Evolutionary conservation across 805 yeast genomes (phyloP).

Genomic region (Isabelozyma heimii): DNA sequence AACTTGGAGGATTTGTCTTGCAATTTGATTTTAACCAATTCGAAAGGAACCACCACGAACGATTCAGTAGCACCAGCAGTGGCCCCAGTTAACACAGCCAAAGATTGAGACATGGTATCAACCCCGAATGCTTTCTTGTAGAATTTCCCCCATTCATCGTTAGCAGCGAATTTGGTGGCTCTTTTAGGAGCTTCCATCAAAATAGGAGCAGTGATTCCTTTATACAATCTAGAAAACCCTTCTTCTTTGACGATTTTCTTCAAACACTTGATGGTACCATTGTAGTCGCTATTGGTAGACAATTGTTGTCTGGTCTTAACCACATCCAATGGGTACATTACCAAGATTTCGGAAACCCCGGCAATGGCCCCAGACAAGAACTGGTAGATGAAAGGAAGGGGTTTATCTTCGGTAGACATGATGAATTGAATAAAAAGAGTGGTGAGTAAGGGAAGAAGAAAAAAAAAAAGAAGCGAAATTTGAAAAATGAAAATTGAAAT

Average conservation of each 20-base stretch:
- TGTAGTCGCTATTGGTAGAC: constrained; percentile 60
- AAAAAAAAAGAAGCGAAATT: not conserved
- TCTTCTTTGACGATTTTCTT: constrained; percentile 80
- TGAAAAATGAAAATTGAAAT: too few relatives aligned
- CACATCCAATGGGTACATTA: constrained; percentile 95
- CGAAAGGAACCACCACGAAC: constrained; percentile 97
- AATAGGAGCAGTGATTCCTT: constrained; percentile 95
- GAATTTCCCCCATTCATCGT: constrained; percentile 91
- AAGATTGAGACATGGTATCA: constrained; percentile 67
- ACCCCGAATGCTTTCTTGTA: constrained; percentile 73
- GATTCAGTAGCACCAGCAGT: constrained; percentile 98
- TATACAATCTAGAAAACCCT: constrained; percentile 79
- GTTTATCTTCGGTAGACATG: constrained; percentile 14
- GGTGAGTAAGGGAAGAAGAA: not conserved
- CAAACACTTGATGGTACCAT: constrained; percentile 82
- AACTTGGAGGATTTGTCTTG: constrained; percentile 85
- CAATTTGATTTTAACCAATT: constrained; percentile 88
- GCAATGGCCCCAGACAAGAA: constrained; percentile 93
- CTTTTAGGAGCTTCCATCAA: constrained; percentile 99
- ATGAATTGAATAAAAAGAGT: not conserved
- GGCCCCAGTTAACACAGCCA: constrained; percentile 92
- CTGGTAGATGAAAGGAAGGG: constrained; percentile 85
- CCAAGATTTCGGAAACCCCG: constrained; percentile 92
- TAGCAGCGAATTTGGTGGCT: constrained; percentile 97
- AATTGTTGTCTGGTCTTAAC: constrained; percentile 96